These are phyloP conservation scores for Fusarium sacchari DNA, from an alignment of 2,329 filamentous ascomycete genomes.

Conservation along the genomic window DNA sequence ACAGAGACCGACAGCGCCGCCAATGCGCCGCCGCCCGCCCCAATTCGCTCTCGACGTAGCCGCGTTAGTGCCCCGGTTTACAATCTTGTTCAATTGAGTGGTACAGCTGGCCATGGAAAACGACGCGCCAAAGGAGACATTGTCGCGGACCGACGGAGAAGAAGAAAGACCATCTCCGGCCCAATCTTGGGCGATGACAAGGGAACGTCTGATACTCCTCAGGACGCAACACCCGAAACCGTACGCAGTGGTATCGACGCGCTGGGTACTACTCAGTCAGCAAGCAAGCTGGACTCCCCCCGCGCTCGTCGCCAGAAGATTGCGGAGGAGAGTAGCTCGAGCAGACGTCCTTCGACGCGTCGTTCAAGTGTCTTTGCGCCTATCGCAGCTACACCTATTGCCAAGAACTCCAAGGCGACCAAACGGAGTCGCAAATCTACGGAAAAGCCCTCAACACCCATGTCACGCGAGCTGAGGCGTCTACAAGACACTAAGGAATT, in stretches of 20 bases:
- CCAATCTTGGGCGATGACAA: conserved; percentile 40
- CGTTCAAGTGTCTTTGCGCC: conserved; percentile 49
- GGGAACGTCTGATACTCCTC: conserved; percentile 15
- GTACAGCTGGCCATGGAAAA: conserved; percentile 69
- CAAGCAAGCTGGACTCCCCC: conserved; percentile 50
- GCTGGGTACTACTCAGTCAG: conserved; percentile 57
- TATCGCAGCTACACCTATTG: conserved; percentile 56
- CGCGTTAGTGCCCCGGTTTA: conserved; percentile 69
- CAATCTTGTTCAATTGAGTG: conserved; percentile 71
- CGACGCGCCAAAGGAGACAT: conserved; percentile 63
- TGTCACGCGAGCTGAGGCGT: conserved; percentile 67
- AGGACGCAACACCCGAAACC: conserved; percentile 26
- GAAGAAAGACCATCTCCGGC: conserved; percentile 58
- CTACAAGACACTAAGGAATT: conserved; percentile 73
- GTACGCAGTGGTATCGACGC: conserved; percentile 57
- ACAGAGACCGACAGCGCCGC: conserved; percentile 12
- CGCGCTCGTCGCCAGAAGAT: conserved; percentile 47
- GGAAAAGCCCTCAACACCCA: conserved; percentile 58
- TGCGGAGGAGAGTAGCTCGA: conserved; percentile 40
- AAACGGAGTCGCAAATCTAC: conserved; percentile 69
- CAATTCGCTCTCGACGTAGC: conserved; percentile 60
- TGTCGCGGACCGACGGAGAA: conserved; percentile 56
- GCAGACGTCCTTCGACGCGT: conserved; percentile 58
- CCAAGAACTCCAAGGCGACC: conserved; percentile 63
- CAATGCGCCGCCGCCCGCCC: conserved; percentile 38